Conservation (phyloP, 352 stramenopile genomes). For the Pythium scleroteichum region DNA sequence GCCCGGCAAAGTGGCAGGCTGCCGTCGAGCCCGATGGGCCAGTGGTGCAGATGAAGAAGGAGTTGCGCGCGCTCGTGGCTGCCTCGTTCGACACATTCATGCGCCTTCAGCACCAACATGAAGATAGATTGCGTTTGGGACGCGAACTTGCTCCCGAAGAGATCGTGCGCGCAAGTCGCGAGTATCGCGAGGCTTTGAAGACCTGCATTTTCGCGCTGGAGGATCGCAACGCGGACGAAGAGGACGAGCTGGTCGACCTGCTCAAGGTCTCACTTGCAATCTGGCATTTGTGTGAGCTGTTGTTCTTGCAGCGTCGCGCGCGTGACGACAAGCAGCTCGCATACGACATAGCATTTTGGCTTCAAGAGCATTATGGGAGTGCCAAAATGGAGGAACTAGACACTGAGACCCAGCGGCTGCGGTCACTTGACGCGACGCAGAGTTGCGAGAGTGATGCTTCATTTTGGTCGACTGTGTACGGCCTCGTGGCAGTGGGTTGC, state of each 20-base stretch:
- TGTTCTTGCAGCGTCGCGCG: constrained; percentile 60
- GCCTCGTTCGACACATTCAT: constrained; percentile 66
- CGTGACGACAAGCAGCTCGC: constrained; percentile 57
- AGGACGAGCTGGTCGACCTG: constrained; percentile 36
- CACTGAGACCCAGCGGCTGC: constrained; percentile 44
- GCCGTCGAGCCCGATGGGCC: not conserved
- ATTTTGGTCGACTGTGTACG: constrained; percentile 73
- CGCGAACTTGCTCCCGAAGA: constrained; percentile 32
- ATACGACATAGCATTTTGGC: constrained; percentile 72
- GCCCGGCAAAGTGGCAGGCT: constrained; percentile 41
- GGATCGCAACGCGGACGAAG: constrained; percentile 34
- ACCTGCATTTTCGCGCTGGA: constrained; percentile 68
- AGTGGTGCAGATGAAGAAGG: constrained; percentile 44
- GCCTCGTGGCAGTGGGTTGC: constrained; percentile 49
- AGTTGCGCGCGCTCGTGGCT: constrained; percentile 57
- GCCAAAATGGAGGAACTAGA: constrained; percentile 56
- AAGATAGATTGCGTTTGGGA: constrained; percentile 16
- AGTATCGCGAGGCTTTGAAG: constrained; percentile 72
- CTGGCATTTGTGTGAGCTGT: constrained; percentile 77
- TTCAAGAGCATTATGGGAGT: constrained; percentile 76
- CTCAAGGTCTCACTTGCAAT: constrained; percentile 80
- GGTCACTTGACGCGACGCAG: constrained; percentile 19
- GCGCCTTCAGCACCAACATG: constrained; percentile 25
- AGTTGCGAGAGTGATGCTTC: constrained; percentile 43
- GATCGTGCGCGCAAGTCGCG: constrained; percentile 53